Percentiles rank a stretch among this genome's conserved stretches.
Evolutionary conservation across 441 rosid genomes (phyloP).

Genomic region (Syzygium syzygioides): DNA sequence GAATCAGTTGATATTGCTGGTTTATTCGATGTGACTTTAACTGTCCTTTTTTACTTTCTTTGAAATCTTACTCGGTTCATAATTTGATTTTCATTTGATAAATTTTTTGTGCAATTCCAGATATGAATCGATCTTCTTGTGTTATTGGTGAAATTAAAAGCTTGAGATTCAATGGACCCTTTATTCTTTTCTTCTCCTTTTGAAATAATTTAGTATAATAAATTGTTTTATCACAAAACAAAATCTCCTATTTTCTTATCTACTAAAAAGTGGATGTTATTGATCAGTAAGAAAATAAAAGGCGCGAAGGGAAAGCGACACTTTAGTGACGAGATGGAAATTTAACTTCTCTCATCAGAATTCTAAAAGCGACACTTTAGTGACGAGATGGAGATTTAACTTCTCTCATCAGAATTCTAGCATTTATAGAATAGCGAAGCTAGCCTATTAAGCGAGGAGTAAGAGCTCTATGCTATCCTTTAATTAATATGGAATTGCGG

Average conservation of each 20-base stretch:
- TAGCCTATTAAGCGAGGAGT: neutral
- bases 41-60: neutral
- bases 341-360: neutral
- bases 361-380: neutral
- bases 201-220: too few relatives aligned
- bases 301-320: too few relatives aligned
- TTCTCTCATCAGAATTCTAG: neutral
- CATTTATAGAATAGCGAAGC: neutral
- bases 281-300: neutral
- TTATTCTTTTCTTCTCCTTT: too few relatives aligned
- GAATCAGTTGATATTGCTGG: neutral
- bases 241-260: neutral
- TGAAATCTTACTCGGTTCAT: neutral
- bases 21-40: neutral
- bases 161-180: too few relatives aligned
- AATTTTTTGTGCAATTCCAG: too few relatives aligned
- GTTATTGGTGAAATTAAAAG: too few relatives aligned
- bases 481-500: neutral
- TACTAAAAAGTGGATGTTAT: neutral
- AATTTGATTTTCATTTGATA: neutral
- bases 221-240: too few relatives aligned
- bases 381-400: neutral
- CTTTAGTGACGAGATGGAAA: neutral
- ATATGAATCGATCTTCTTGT: too few relatives aligned
- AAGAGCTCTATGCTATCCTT: neutral